Conservation (phyloP, 2,329 filamentous ascomycete species). For the Aotearoamyces nothofagi region DNA sequence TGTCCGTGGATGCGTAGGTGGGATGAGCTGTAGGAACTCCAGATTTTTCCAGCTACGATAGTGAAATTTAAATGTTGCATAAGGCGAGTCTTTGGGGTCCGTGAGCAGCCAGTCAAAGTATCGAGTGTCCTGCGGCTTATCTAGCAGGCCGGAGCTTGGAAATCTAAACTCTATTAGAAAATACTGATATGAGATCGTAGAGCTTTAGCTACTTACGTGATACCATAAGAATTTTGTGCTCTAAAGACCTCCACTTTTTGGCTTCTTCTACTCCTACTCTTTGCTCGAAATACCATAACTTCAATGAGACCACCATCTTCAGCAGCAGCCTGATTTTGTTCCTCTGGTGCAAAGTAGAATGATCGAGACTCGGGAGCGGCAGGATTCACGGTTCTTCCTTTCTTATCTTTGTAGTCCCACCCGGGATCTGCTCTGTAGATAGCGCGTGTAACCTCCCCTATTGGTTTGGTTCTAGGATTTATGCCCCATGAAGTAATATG, state of each 20-base stretch:
- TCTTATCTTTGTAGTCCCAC: conserved; percentile 25
- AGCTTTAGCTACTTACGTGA: conserved; percentile 32
- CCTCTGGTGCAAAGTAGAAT: conserved; percentile 30
- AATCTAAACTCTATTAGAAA: conserved; percentile 27
- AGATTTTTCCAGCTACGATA: conserved; percentile 38
- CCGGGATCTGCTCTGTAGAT: conserved; percentile 31
- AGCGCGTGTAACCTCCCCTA: conserved; percentile 27
- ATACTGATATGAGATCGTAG: too few species aligned
- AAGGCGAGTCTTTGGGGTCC: conserved; percentile 35
- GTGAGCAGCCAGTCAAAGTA: conserved; percentile 37
- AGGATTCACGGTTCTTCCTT: conserved; percentile 5
- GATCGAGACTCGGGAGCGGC: conserved; percentile 31
- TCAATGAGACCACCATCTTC: conserved; percentile 41
- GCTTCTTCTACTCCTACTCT: conserved; percentile 26
- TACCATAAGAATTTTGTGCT: conserved; percentile 33
- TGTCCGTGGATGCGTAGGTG: conserved; percentile 7
- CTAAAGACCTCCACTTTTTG: conserved; percentile 28
- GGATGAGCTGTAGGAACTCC: conserved; percentile 29
- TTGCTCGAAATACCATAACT: conserved; percentile 35
- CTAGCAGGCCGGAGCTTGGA: conserved; percentile 35
- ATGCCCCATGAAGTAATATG: conserved; percentile 36
- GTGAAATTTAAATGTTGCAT: conserved; percentile 37
- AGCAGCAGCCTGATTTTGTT: conserved; percentile 21
- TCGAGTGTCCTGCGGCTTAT: conserved; percentile 31
- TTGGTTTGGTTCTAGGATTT: conserved; percentile 20